Percentiles rank a stretch among this genome's conserved stretches.
Conservation (phyloP, 805 yeast species). For the Metschnikowia noctiluminum region DNA sequence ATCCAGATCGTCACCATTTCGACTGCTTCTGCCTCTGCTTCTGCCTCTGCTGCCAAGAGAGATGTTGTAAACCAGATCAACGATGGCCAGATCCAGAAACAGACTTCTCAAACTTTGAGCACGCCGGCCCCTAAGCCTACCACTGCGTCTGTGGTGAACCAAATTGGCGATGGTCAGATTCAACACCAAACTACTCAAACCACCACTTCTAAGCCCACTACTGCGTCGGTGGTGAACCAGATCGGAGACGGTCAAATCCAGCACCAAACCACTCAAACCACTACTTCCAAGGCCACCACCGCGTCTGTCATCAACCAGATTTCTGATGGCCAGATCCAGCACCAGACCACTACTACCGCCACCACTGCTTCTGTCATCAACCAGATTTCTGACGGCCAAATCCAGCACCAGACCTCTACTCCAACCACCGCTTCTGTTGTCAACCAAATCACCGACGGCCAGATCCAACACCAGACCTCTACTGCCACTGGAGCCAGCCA, state of each 20-base stretch:
- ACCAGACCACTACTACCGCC: constrained; percentile 20
- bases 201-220: constrained; percentile 6
- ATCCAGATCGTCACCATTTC: constrained; percentile 57
- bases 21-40: constrained; percentile 32
- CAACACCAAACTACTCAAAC: constrained; percentile 10
- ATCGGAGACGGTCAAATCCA: constrained; percentile 19
- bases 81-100: constrained; percentile 59
- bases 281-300: constrained; percentile 9
- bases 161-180: constrained; percentile 20
- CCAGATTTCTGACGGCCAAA: constrained; percentile 27
- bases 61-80: constrained; percentile 52
- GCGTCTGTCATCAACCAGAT: constrained; percentile 33
- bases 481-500: constrained; percentile 18
- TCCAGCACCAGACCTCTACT: constrained; percentile 21
- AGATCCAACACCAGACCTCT: constrained; percentile 44
- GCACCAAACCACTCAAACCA: constrained; percentile 11
- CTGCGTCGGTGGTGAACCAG: constrained; percentile 15
- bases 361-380: constrained; percentile 20
- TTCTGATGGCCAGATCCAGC: constrained; percentile 18
- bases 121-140: constrained; percentile 24
- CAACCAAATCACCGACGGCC: constrained; percentile 47
- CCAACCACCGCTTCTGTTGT: constrained; percentile 30
- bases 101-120: constrained; percentile 27
- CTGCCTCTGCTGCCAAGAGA: constrained; percentile 26
- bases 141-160: constrained; percentile 26